phyloP scores from a whole-genome alignment of 202 grass and related monocot genomes.

The Cymbopogon flexuosus region DNA sequence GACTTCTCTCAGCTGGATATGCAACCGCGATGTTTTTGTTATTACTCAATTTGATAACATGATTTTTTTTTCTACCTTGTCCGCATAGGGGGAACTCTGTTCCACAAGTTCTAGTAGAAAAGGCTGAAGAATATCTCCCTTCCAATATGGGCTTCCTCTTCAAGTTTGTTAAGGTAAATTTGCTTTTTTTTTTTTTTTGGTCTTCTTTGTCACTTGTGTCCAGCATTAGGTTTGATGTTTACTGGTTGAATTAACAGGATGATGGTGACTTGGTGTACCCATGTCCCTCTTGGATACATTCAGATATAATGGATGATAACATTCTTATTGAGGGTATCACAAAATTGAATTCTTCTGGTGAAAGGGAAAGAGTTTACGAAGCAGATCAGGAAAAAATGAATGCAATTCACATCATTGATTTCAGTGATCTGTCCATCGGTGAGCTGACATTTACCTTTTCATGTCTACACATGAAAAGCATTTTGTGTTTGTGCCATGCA shows the following conservation, averaged over 20 bases:
- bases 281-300: slow-evolving; percentile 86
- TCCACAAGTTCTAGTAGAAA: slow-evolving; percentile 66
- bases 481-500: background rate
- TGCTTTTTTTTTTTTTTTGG: no score
- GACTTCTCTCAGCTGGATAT: slow-evolving; percentile 10
- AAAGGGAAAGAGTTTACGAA: slow-evolving; percentile 28
- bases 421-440: slow-evolving; percentile 85
- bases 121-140: slow-evolving; percentile 85
- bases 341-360: slow-evolving; percentile 24
- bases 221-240: slow-evolving; percentile 23
- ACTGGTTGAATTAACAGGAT: slow-evolving; percentile 54
- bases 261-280: slow-evolving; percentile 36
- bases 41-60: background rate
- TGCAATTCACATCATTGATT: slow-evolving; percentile 84
- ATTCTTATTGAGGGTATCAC: slow-evolving; percentile 59
- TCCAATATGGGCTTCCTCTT: slow-evolving; percentile 46
- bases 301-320: slow-evolving; percentile 98
- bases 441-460: slow-evolving; percentile 26
- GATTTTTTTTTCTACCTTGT: slow-evolving; percentile 7
- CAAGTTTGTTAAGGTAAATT: slow-evolving; percentile 66
- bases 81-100: slow-evolving; percentile 61
- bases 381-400: slow-evolving; percentile 45
- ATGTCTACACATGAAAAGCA: background rate
- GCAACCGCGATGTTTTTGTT: background rate
- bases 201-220: slow-evolving; percentile 11